Percentiles rank a stretch among this genome's conserved stretches.
These are phyloP conservation scores for Neonectria ditissima DNA, from an alignment of 2,329 filamentous ascomycete genomes.

Conservation along the genomic window DNA sequence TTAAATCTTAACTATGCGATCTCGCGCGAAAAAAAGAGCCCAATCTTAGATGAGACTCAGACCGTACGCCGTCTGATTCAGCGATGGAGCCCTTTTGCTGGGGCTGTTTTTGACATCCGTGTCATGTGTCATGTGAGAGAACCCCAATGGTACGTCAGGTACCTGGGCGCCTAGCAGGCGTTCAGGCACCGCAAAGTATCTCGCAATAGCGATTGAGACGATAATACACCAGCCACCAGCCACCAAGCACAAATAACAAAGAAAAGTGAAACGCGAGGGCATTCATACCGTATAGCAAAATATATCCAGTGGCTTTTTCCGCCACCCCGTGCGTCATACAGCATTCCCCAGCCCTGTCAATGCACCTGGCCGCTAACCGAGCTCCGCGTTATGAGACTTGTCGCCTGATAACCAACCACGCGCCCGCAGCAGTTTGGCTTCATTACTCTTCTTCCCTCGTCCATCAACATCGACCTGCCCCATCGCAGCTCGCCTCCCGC, in stretches of 20 bases:
- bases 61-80: constrained; percentile 8
- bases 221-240: not conserved
- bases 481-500: constrained; percentile 31
- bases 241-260: not conserved
- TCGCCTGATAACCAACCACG: constrained; percentile 39
- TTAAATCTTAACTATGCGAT: not conserved
- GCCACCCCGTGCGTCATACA: constrained; percentile 1
- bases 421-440: constrained; percentile 37
- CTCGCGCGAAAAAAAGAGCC: not conserved
- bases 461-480: constrained; percentile 37
- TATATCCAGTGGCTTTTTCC: constrained; percentile 5
- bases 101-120: constrained; percentile 24
- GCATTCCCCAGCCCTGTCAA: not conserved
- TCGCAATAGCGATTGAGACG: constrained; percentile 19
- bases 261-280: not conserved
- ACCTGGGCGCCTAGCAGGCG: constrained; percentile 32
- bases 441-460: constrained; percentile 42
- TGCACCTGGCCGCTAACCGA: constrained; percentile 35
- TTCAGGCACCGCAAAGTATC: constrained; percentile 32
- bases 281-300: not conserved
- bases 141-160: constrained; percentile 25
- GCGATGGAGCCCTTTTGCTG: constrained; percentile 1
- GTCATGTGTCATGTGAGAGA: constrained; percentile 41
- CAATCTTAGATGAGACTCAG: constrained; percentile 14
- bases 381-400: constrained; percentile 33